Conservation (phyloP, 2,329 filamentous ascomycete genomes). For the Fusarium albidum region DNA sequence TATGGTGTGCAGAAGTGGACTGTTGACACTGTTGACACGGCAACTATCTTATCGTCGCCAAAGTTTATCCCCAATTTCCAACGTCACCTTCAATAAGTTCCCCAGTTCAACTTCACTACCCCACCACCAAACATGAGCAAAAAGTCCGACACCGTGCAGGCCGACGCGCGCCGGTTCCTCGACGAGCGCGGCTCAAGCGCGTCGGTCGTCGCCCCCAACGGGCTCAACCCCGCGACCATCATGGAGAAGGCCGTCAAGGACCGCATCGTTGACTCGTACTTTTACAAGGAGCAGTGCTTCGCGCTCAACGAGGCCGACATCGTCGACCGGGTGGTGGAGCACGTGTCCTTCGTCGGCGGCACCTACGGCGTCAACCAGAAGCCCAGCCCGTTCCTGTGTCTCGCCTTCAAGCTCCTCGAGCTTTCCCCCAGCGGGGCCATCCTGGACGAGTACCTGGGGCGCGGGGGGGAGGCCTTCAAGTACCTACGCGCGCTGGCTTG, state of each 20-base stretch:
- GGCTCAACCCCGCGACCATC: slow-evolving; percentile 92
- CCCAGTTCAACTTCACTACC: too few relatives aligned
- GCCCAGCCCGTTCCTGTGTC: slow-evolving; percentile 90
- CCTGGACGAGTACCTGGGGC: slow-evolving; percentile 79
- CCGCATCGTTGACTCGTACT: slow-evolving; percentile 93
- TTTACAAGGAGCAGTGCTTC: slow-evolving; percentile 99
- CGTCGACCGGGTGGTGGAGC: slow-evolving; percentile 87
- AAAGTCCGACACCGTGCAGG: slow-evolving; percentile 68
- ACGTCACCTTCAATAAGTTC: slow-evolving; percentile 19
- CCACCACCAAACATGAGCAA: slow-evolving; percentile 44
- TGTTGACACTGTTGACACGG: slow-evolving; percentile 48
- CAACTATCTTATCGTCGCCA: slow-evolving; percentile 54
- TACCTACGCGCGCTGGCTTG: slow-evolving; percentile 89
- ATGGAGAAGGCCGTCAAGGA: slow-evolving; percentile 96
- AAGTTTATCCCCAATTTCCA: slow-evolving; percentile 30
- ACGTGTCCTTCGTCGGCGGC: slow-evolving; percentile 84
- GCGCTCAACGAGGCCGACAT: slow-evolving; percentile 86
- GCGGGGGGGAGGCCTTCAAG: slow-evolving; percentile 79
- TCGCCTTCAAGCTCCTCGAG: slow-evolving; percentile 94
- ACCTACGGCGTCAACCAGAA: slow-evolving; percentile 86
- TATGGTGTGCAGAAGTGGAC: slow-evolving; percentile 19
- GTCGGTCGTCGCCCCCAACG: slow-evolving; percentile 79
- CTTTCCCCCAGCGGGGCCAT: slow-evolving; percentile 82
- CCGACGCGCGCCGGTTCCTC: slow-evolving; percentile 83
- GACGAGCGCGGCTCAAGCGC: slow-evolving; percentile 88